Evolutionary conservation across 1,284 basidiomycete genomes (phyloP), one percentile per base, ranked within the genome.

Genomic region (Termitomyces sp.): DNA sequence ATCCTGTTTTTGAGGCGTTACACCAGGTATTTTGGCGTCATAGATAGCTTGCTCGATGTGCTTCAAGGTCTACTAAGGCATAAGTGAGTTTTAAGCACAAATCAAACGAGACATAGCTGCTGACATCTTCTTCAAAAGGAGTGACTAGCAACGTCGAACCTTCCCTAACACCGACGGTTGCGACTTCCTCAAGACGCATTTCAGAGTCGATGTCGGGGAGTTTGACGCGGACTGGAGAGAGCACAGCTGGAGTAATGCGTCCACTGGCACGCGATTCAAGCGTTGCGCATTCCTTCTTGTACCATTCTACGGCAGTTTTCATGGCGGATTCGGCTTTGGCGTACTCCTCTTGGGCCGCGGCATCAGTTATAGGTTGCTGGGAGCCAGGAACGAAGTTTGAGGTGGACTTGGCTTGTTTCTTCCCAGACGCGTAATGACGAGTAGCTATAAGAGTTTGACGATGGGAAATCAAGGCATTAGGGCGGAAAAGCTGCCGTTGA

Each of bases 131-230:
- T 51, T 90, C 85, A 61, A 89, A 91, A 31, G 88, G 74, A 1
- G 87, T 90, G 12, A 92, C 74, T 21, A 91, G 61, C 54, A 92
- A 68, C 52, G 79, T 78, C 9, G 84, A 80, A 0, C 90, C 89
- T 52, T 92, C 88, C 56, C 84, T 76, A 43, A 92, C 82, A 10
- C 90, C 89, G 33, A 92, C 80, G 0, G 88, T 90, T 1, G 89
- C 85, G 17, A 91, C 66, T 52, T 89, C 85, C 41, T 88, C 83
- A 38, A 92, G 67, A 41, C 69, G 73, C 46, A 76, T 60, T 17
- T 73, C 70, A 19, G 71, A 69, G 24, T 67, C 67, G 42, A 66
- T 63, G 1, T 70, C 71, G 0, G 80, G 75, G 5, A 82, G 61
- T 54, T 72, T 73, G 31, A 92, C 83, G 26, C 80, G 76, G 12